phyloP scores from a whole-genome alignment of 345 rosid genomes.

The Isatis tinctoria region DNA sequence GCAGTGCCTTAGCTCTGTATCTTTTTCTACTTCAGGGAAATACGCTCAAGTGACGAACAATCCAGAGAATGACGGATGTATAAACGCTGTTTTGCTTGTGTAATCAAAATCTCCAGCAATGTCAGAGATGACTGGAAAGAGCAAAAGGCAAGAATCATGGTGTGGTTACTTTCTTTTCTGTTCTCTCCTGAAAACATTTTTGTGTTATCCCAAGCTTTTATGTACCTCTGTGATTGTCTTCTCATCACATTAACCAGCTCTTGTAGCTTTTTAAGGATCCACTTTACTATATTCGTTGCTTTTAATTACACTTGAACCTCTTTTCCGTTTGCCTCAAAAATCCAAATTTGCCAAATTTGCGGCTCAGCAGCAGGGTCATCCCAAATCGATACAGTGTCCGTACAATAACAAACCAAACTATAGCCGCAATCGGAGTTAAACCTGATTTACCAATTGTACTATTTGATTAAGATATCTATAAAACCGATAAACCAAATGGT shows the following conservation, averaged over 20 bases:
- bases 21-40: slow-evolving; percentile 54
- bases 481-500: neutral
- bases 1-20: neutral
- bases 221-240: neutral
- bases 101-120: slow-evolving; percentile 29
- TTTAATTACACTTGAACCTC: neutral
- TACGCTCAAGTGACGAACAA: slow-evolving; percentile 95
- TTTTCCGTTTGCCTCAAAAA: neutral
- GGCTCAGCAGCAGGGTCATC: no score
- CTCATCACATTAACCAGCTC: neutral
- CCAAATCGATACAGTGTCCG: no score
- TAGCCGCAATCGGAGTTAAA: neutral
- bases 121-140: neutral
- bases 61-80: slow-evolving; percentile 89
- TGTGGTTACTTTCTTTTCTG: neutral
- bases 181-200: neutral
- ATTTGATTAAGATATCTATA: neutral
- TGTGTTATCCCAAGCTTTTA: neutral
- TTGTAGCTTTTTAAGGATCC: neutral
- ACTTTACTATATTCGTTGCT: neutral
- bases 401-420: neutral
- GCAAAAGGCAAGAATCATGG: neutral
- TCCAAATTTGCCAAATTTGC: no score
- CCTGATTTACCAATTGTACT: no score
- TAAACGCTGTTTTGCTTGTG: slow-evolving; percentile 83